Conservation (phyloP, 2,329 filamentous ascomycete genomes). For the Hymenoscyphus salicellus region DNA sequence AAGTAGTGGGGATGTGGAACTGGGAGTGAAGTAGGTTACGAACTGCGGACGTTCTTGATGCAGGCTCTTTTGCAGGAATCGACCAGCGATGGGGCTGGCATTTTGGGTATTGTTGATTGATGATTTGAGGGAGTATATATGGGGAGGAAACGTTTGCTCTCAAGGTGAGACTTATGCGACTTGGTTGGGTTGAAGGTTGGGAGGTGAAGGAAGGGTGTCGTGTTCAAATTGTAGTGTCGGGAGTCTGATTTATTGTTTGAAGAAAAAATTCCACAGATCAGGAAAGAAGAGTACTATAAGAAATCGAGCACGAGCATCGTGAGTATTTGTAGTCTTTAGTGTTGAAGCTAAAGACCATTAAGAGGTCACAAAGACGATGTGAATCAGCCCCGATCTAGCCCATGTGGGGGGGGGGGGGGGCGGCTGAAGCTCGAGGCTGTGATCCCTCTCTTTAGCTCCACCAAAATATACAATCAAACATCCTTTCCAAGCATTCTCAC, state of each 20-base stretch:
- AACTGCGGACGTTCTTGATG: slow-evolving; percentile 49
- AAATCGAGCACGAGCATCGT: neutral
- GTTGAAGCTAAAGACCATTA: neutral
- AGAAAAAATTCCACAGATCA: neutral
- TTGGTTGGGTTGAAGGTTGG: neutral
- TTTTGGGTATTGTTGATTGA: slow-evolving; percentile 21
- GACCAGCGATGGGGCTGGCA: slow-evolving; percentile 50
- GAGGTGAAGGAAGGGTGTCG: neutral
- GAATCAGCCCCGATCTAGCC: neutral
- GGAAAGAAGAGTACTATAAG: neutral
- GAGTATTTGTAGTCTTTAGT: neutral
- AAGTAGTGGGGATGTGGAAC: neutral
- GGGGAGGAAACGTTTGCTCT: neutral
- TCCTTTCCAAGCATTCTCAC: neutral
- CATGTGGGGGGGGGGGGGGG: neutral
- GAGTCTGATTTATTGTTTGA: neutral
- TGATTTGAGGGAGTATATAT: neutral
- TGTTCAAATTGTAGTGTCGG: neutral
- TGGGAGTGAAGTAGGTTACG: slow-evolving; percentile 3
- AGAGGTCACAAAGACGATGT: neutral
- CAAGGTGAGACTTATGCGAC: neutral
- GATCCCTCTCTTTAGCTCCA: neutral
- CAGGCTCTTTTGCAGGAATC: slow-evolving; percentile 51
- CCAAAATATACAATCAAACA: neutral
- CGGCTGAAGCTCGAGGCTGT: neutral